These are phyloP conservation scores for Theobroma grandiflorum DNA, from an alignment of 441 rosid species.

Conservation along the genomic window DNA sequence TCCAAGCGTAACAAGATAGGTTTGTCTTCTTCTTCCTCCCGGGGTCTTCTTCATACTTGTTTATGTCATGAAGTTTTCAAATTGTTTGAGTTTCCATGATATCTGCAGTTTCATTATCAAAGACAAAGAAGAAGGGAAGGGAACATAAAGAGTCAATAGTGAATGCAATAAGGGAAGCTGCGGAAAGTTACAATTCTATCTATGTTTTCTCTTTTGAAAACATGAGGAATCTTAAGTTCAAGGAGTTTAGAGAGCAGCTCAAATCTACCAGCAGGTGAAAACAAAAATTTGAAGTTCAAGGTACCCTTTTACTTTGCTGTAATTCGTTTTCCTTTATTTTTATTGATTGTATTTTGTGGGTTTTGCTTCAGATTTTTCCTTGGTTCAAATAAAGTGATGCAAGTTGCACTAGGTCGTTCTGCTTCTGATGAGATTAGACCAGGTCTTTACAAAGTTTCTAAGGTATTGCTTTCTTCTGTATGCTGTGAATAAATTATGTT, in stretches of 20 bases:
- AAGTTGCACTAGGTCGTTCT: constrained; percentile 91
- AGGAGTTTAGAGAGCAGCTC: constrained; percentile 92
- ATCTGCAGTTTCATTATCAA: constrained; percentile 78
- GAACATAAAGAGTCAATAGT: constrained; percentile 87
- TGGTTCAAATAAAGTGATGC: constrained; percentile 98
- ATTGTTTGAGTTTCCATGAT: neutral
- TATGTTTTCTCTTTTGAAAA: constrained; percentile 92
- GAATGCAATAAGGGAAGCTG: constrained; percentile 74
- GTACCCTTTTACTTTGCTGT: neutral
- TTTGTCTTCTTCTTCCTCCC: constrained; percentile 25
- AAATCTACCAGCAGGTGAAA: constrained; percentile 76
- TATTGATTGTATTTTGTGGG: constrained; percentile 1
- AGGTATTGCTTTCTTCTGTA: constrained; percentile 35
- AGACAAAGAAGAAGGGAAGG: constrained; percentile 96
- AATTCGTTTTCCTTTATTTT: neutral
- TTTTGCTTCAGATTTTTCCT: constrained; percentile 74
- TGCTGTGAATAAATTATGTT: neutral
- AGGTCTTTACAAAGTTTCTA: constrained; percentile 77
- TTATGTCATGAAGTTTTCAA: neutral
- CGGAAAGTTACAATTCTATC: constrained; percentile 60
- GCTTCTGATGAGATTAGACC: constrained; percentile 83
- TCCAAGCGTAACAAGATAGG: constrained; percentile 92
- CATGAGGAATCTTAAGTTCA: constrained; percentile 96
- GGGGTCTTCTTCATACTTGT: too few relatives aligned
- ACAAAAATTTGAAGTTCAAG: neutral